These are phyloP conservation scores for Rhododendron vialii DNA, from an alignment of 148 eudicot genomes.

Conservation along the genomic window DNA sequence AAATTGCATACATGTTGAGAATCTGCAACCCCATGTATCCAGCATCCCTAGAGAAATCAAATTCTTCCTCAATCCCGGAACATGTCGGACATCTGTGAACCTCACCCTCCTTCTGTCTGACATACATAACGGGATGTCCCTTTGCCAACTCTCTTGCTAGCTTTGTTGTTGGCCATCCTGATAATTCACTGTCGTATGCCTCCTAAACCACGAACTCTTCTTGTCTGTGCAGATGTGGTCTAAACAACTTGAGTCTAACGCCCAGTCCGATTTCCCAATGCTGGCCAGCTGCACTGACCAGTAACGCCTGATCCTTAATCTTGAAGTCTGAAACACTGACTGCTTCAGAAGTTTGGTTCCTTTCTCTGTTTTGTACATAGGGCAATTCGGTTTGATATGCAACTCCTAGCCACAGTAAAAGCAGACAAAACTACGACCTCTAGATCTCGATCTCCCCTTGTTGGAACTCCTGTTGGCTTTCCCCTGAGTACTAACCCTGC, in stretches of 20 bases:
- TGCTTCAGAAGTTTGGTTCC: not conserved
- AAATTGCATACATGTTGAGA: not conserved
- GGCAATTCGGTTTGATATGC: not conserved
- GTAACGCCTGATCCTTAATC: not conserved
- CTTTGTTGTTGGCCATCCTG: not conserved
- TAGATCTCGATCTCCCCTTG: not conserved
- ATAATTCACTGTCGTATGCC: not conserved
- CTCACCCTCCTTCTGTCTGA: not conserved
- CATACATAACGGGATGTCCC: not conserved
- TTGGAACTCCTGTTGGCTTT: not conserved
- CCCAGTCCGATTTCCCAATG: not conserved
- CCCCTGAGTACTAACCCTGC: not conserved
- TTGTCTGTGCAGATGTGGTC: not conserved
- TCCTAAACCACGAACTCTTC: not conserved
- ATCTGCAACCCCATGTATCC: not conserved
- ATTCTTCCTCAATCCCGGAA: not conserved
- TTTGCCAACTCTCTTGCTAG: not conserved
- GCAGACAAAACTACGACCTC: not conserved
- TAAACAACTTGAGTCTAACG: not conserved
- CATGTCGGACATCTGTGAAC: not conserved
- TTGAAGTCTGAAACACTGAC: not conserved
- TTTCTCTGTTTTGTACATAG: not conserved
- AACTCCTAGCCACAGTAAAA: not conserved
- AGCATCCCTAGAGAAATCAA: not conserved
- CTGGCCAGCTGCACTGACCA: not conserved